A percentile compares a stretch with the other conserved stretches of the same genome.
phyloP scores from a whole-genome alignment of 2,329 filamentous ascomycete species.

The Tolypocladium amazonense region DNA sequence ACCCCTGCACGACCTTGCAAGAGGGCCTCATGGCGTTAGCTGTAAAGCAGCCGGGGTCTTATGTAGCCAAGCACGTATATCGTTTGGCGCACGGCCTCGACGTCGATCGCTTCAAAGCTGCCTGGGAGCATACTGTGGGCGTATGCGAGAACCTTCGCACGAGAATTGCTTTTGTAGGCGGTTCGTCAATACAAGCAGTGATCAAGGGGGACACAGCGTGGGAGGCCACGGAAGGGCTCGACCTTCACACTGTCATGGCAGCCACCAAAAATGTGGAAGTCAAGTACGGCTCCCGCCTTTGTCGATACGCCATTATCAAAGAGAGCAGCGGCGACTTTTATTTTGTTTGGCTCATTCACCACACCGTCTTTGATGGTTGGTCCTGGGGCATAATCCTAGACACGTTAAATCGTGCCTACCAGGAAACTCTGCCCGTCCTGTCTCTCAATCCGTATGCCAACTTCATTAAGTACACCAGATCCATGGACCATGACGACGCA shows the following conservation, averaged over 20 bases:
- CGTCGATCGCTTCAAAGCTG: conserved; percentile 13
- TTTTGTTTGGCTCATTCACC: conserved; percentile 15
- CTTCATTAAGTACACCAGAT: not conserved
- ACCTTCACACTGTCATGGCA: not conserved
- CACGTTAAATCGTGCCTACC: not conserved
- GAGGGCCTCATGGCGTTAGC: conserved; percentile 26
- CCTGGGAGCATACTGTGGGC: conserved; percentile 13
- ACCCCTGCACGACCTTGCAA: conserved; percentile 27
- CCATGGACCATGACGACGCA: not conserved
- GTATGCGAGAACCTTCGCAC: conserved; percentile 6
- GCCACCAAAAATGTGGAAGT: not conserved
- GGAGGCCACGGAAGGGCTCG: not conserved
- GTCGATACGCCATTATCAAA: not conserved
- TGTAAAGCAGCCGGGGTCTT: conserved; percentile 18
- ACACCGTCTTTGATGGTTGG: conserved; percentile 17
- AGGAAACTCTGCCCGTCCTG: not conserved
- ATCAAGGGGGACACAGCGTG: not conserved
- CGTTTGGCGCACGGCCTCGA: conserved; percentile 9
- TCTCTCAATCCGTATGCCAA: not conserved
- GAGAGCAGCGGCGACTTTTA: not conserved
- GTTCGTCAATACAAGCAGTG: conserved; percentile 3
- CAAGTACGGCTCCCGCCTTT: not conserved
- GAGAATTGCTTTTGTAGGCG: conserved; percentile 3
- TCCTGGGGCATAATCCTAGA: not conserved
- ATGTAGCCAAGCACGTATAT: conserved; percentile 19